Evolutionary conservation across 371 early-diverging fungal genomes (phyloP).

Genomic region (Rhizopus delemar): DNA sequence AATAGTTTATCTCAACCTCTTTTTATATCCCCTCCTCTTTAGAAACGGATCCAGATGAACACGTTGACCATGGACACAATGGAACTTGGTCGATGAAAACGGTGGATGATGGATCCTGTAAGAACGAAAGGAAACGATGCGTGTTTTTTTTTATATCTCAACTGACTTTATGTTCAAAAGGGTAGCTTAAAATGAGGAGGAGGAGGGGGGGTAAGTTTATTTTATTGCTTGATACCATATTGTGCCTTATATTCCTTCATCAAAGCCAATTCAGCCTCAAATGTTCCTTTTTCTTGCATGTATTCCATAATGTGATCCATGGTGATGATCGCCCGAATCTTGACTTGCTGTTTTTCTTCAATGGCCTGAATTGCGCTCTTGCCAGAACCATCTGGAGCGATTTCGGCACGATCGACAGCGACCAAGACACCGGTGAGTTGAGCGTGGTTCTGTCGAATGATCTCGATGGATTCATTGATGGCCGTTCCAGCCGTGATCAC

Average conservation of each 20-base stretch:
- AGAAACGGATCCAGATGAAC: too few species aligned
- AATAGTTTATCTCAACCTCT: too few species aligned
- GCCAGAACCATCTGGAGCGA: constrained; percentile 64
- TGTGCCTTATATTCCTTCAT: constrained; percentile 76
- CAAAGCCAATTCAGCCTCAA: constrained; percentile 52
- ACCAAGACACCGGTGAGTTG: constrained; percentile 83
- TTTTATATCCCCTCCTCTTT: too few species aligned
- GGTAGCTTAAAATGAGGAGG: too few species aligned
- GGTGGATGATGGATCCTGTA: too few species aligned
- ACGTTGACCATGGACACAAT: too few species aligned
- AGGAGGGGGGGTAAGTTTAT: too few species aligned
- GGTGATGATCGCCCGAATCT: constrained; percentile 85
- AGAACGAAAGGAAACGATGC: too few species aligned
- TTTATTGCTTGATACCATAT: constrained; percentile 64
- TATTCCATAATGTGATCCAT: constrained; percentile 88
- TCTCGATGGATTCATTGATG: constrained; percentile 84
- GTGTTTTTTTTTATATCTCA: too few species aligned
- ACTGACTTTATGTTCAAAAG: too few species aligned
- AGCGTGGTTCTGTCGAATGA: constrained; percentile 70
- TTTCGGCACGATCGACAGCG: constrained; percentile 92
- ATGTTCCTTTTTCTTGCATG: constrained; percentile 81
- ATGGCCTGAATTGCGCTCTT: constrained; percentile 94
- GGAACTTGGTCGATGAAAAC: too few species aligned
- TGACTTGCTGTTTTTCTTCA: constrained; percentile 74
- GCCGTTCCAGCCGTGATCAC: constrained; percentile 99